Conservation (phyloP, 768 basidiomycete species). For the Mycena albidolilacea region DNA sequence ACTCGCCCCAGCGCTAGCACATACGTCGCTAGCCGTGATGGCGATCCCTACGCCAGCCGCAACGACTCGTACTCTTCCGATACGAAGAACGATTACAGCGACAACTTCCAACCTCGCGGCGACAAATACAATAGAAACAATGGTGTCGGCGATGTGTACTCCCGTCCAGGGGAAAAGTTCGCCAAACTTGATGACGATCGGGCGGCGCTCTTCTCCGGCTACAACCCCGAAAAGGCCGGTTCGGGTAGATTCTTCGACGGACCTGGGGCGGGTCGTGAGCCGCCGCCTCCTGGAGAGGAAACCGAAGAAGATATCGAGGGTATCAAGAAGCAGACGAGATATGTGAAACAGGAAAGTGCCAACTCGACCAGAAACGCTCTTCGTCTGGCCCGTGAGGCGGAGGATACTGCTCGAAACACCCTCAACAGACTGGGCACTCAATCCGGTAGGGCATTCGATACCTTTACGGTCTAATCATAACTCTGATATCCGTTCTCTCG, state of each 20-base stretch:
- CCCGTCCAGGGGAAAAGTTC: slow-evolving; percentile 59
- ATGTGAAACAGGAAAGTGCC: slow-evolving; percentile 92
- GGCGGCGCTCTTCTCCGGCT: slow-evolving; percentile 82
- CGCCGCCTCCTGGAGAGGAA: slow-evolving; percentile 73
- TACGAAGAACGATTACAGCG: slow-evolving; percentile 26
- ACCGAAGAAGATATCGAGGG: slow-evolving; percentile 93
- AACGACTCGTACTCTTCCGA: slow-evolving; percentile 38
- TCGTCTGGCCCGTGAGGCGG: slow-evolving; percentile 93
- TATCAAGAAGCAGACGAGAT: slow-evolving; percentile 93
- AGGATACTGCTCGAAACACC: slow-evolving; percentile 94
- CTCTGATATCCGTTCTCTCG: slow-evolving; percentile 13
- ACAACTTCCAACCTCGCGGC: slow-evolving; percentile 43
- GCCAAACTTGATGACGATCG: slow-evolving; percentile 77
- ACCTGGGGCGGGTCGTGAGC: slow-evolving; percentile 60
- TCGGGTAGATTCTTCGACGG: slow-evolving; percentile 82
- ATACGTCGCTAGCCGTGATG: slow-evolving; percentile 80
- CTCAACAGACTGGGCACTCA: slow-evolving; percentile 89
- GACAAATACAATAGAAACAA: slow-evolving; percentile 69
- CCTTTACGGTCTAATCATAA: slow-evolving; percentile 5
- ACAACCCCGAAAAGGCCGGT: slow-evolving; percentile 70
- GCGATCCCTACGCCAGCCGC: slow-evolving; percentile 64
- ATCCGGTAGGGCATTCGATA: slow-evolving; percentile 75
- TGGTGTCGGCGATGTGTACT: slow-evolving; percentile 75
- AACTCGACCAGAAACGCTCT: slow-evolving; percentile 93
- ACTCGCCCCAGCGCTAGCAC: slow-evolving; percentile 68